These are phyloP conservation scores for Penicillium lividum DNA, from an alignment of 495 filamentous ascomycete species.

Conservation along the genomic window DNA sequence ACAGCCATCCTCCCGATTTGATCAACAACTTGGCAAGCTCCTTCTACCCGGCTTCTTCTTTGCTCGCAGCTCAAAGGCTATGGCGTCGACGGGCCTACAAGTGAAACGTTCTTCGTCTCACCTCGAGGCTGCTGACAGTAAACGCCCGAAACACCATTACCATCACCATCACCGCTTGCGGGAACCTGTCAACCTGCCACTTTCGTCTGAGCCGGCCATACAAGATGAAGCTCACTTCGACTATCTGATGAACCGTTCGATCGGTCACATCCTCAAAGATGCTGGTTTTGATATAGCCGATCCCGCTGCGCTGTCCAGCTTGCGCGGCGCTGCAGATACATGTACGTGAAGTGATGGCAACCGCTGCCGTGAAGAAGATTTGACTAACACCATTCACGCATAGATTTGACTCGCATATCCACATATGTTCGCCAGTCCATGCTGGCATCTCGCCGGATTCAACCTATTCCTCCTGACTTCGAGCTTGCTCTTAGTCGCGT, in stretches of 20 bases:
- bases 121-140: conserved; percentile 30
- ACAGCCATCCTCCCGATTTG: neutral
- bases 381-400: conserved; percentile 1
- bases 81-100: conserved; percentile 34
- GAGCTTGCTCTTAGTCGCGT: conserved; percentile 56
- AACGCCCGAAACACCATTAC: conserved; percentile 48
- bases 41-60: neutral
- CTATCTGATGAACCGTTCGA: conserved; percentile 56
- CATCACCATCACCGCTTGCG: conserved; percentile 48
- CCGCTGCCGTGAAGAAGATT: neutral
- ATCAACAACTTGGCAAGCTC: conserved; percentile 18
- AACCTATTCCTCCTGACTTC: conserved; percentile 69
- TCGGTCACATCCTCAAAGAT: conserved; percentile 52
- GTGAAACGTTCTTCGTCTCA: conserved; percentile 48
- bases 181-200: conserved; percentile 35
- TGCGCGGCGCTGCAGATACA: conserved; percentile 60
- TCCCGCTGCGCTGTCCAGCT: conserved; percentile 57
- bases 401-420: conserved; percentile 61
- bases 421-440: conserved; percentile 61
- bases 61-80: conserved; percentile 23
- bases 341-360: conserved; percentile 47
- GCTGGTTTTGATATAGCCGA: conserved; percentile 61
- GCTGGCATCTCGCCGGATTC: conserved; percentile 57
- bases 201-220: conserved; percentile 23
- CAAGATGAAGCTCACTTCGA: conserved; percentile 50